Percentiles rank a stretch among this genome's conserved stretches.
These are phyloP conservation scores for Melanogaster broomeanus DNA, from an alignment of 768 basidiomycete species.

Conservation along the genomic window DNA sequence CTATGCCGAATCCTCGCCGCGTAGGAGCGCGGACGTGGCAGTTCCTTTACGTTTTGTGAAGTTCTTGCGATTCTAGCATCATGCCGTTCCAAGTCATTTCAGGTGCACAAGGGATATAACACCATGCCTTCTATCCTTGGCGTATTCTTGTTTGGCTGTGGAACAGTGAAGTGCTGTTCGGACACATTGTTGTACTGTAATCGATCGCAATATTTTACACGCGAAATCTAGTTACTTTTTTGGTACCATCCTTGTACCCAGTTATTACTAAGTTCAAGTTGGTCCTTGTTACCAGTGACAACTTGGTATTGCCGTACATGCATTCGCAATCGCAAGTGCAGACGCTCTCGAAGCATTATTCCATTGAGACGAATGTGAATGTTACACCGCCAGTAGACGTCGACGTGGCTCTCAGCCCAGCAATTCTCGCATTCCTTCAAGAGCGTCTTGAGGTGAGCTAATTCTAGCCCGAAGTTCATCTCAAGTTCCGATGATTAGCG, in stretches of 20 bases:
- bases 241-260: no score
- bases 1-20: background rate
- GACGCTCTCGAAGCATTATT: conserved; percentile 1
- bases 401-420: conserved; percentile 36
- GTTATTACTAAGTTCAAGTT: no score
- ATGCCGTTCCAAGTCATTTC: no score
- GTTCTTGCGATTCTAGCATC: background rate
- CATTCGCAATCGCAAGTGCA: background rate
- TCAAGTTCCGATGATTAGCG: background rate
- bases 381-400: conserved; percentile 16
- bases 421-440: conserved; percentile 38
- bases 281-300: no score
- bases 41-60: background rate
- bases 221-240: background rate
- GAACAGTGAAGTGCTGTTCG: background rate
- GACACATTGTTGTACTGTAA: background rate
- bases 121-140: background rate
- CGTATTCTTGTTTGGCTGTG: background rate
- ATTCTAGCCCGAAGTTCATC: background rate
- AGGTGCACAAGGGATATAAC: background rate
- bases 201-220: background rate
- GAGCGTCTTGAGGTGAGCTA: conserved; percentile 33
- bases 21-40: background rate
- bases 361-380: conserved; percentile 14
- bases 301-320: background rate